phyloP scores from a whole-genome alignment of 148 eudicot genomes.

The Suaeda aralocaspica region DNA sequence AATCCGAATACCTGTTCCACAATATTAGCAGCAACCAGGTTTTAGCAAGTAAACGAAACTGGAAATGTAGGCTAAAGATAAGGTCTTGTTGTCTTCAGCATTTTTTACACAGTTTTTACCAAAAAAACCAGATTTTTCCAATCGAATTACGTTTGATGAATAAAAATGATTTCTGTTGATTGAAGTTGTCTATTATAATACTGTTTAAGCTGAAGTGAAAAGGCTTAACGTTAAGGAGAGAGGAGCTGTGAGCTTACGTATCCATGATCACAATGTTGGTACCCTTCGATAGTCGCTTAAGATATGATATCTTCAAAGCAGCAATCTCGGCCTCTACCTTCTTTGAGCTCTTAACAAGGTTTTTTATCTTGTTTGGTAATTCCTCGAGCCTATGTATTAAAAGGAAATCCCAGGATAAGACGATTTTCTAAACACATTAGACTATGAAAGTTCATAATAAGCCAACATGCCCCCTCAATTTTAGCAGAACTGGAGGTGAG shows the following conservation, averaged over 20 bases:
- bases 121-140: not conserved
- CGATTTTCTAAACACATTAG: not conserved
- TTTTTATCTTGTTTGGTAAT: constrained; percentile 65
- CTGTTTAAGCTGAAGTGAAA: not conserved
- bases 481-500: not conserved
- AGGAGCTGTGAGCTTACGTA: constrained; percentile 52
- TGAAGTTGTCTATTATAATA: not conserved
- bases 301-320: constrained; percentile 84
- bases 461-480: not conserved
- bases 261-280: constrained; percentile 87
- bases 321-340: constrained; percentile 87
- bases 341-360: constrained; percentile 58
- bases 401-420: not conserved
- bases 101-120: no score
- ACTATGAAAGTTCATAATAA: not conserved
- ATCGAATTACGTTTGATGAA: no score
- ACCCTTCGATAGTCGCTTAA: constrained; percentile 70
- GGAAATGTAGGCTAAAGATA: not conserved
- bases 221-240: not conserved
- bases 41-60: not conserved
- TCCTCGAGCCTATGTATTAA: constrained; percentile 69
- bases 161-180: not conserved
- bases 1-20: constrained; percentile 63
- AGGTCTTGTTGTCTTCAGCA: not conserved
- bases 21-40: not conserved